Percentiles rank a stretch among this genome's conserved stretches.
phyloP scores from a whole-genome alignment of 805 yeast genomes.

The Candida oleophila region DNA sequence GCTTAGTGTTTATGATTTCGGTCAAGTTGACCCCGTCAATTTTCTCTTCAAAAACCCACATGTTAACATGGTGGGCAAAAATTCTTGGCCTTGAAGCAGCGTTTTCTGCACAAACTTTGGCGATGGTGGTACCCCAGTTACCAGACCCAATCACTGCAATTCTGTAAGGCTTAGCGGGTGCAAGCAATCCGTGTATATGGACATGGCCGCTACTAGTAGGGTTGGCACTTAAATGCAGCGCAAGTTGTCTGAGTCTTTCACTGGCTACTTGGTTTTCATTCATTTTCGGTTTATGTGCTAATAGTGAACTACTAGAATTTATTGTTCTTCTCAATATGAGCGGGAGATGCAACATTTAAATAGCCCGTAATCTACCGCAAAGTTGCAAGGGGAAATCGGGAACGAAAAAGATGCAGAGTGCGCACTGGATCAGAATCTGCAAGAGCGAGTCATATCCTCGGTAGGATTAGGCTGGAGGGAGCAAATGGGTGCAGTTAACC shows the following conservation, averaged over 20 bases:
- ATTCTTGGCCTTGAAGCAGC: slow-evolving; percentile 66
- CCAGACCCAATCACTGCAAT: slow-evolving; percentile 88
- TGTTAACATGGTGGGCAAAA: slow-evolving; percentile 73
- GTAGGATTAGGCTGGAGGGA: background rate
- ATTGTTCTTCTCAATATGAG: background rate
- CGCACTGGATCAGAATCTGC: background rate
- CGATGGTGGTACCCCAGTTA: slow-evolving; percentile 98
- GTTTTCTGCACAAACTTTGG: slow-evolving; percentile 92
- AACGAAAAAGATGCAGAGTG: background rate
- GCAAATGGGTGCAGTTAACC: background rate
- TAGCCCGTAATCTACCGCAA: background rate
- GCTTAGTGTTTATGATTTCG: slow-evolving; percentile 83
- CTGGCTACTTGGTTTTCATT: background rate
- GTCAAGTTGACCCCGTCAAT: slow-evolving; percentile 79
- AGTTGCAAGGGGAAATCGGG: background rate
- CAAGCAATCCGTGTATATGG: background rate
- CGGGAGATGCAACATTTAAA: background rate
- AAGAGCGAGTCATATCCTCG: background rate
- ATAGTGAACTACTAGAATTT: background rate
- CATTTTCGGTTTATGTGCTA: background rate
- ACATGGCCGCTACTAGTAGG: slow-evolving; percentile 5
- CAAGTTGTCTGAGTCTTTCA: slow-evolving; percentile 16
- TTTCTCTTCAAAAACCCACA: slow-evolving; percentile 96
- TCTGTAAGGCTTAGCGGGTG: slow-evolving; percentile 31
- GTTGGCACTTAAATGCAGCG: slow-evolving; percentile 15